Percentiles rank a stretch among this genome's conserved stretches.
Evolutionary conservation across 306 rosid genomes (phyloP).

Genomic region (Adenanthera pavonina): DNA sequence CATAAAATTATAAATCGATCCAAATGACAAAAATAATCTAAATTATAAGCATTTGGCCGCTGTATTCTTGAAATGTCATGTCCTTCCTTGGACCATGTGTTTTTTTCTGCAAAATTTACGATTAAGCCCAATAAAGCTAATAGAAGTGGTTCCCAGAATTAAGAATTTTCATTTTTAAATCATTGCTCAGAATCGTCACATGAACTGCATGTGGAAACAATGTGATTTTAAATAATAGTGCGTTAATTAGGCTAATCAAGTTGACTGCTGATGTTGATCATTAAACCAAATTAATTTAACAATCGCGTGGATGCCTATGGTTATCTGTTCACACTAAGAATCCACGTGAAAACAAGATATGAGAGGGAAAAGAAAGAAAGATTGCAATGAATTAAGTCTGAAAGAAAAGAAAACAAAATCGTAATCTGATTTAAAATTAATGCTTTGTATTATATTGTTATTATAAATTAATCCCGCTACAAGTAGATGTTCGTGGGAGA

Average conservation of each 20-base stretch:
- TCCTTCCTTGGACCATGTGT: slow-evolving; percentile 19
- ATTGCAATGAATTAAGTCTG: not conserved
- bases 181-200: not conserved
- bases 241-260: not conserved
- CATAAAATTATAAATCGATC: not conserved
- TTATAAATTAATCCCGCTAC: not conserved
- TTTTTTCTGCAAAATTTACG: not conserved
- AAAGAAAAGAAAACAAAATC: not conserved
- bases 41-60: not conserved
- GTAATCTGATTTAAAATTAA: not conserved
- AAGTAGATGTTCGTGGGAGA: not conserved
- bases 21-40: not conserved
- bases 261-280: not conserved
- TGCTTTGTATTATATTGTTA: not conserved
- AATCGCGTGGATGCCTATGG: not conserved
- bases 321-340: not conserved
- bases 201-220: slow-evolving; percentile 19
- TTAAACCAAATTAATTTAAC: not conserved
- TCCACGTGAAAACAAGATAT: slow-evolving; percentile 8
- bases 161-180: not conserved
- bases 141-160: not conserved
- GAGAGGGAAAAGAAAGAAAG: not conserved
- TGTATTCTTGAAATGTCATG: not conserved
- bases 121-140: not conserved
- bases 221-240: not conserved